Conservation (phyloP, 495 filamentous ascomycete species). For the Trichoderma erinaceum region DNA sequence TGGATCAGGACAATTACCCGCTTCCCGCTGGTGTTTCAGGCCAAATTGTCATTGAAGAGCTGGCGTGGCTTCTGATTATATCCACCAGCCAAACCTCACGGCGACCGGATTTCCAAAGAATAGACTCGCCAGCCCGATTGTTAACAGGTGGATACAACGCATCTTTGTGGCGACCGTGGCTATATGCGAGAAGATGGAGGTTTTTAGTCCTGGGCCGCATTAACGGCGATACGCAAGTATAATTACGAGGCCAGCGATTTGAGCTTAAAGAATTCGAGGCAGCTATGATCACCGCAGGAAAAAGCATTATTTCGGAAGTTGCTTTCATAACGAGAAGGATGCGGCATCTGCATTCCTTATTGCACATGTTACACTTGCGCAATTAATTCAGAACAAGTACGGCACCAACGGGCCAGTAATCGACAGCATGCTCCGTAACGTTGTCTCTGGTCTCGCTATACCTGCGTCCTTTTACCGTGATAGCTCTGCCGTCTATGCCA, state of each 20-base stretch:
- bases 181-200: conserved; percentile 26
- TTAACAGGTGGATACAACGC: conserved; percentile 21
- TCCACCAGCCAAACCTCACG: conserved; percentile 28
- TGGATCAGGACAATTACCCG: conserved; percentile 34
- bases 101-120: not conserved
- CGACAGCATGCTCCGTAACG: conserved; percentile 17
- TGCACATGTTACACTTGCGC: conserved; percentile 25
- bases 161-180: conserved; percentile 24
- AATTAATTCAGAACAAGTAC: conserved; percentile 6
- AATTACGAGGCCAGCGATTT: conserved; percentile 42
- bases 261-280: conserved; percentile 37
- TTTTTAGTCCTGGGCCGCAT: conserved; percentile 33
- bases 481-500: conserved; percentile 34
- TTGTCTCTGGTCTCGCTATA: conserved; percentile 27
- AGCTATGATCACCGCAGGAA: conserved; percentile 17
- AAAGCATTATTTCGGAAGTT: not conserved
- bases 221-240: conserved; percentile 40
- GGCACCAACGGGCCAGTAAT: not conserved
- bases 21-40: conserved; percentile 36
- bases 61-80: conserved; percentile 36
- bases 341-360: conserved; percentile 27
- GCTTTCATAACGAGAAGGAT: not conserved
- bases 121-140: not conserved
- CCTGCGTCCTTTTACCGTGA: conserved; percentile 35
- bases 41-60: conserved; percentile 38